Evolutionary conservation across 306 rosid species (phyloP).

Genomic region (Oemleria cerasiformis): DNA sequence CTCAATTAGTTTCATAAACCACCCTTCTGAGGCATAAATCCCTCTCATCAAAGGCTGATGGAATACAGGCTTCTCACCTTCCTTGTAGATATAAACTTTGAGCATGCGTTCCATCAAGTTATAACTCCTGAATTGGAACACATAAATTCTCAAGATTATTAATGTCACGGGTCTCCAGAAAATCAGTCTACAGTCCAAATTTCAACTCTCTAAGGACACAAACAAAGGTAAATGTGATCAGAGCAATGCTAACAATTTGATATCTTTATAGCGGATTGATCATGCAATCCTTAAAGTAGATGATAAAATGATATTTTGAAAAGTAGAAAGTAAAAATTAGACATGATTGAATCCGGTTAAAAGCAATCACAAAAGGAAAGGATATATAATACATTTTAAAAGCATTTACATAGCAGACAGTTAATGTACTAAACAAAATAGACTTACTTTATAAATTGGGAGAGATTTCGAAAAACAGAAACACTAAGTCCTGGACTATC

Average conservation of each 20-base stretch:
- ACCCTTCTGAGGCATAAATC: conserved; percentile 88
- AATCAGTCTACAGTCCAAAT: conserved; percentile 13
- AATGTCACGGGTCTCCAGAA: neutral
- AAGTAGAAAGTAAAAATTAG: neutral
- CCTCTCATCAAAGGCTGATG: conserved; percentile 86
- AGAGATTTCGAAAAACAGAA: conserved; percentile 59
- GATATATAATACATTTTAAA: neutral
- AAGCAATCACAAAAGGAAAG: neutral
- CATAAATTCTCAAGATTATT: conserved; percentile 18
- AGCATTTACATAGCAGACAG: neutral
- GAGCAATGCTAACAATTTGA: neutral
- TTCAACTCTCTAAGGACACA: neutral
- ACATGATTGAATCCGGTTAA: neutral
- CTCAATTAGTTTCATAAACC: conserved; percentile 89
- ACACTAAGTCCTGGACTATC: conserved; percentile 50
- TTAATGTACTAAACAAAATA: neutral
- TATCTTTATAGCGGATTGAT: neutral
- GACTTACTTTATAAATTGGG: conserved; percentile 66
- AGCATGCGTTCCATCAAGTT: conserved; percentile 74
- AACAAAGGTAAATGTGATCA: neutral
- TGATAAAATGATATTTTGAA: neutral
- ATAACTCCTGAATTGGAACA: conserved; percentile 64
- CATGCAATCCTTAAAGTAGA: neutral
- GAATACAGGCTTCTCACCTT: conserved; percentile 79
- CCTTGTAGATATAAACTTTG: conserved; percentile 73